Base-by-base conservation (phyloP, 2,329 filamentous ascomycete species). In the Fusarium multiceps region DNA sequence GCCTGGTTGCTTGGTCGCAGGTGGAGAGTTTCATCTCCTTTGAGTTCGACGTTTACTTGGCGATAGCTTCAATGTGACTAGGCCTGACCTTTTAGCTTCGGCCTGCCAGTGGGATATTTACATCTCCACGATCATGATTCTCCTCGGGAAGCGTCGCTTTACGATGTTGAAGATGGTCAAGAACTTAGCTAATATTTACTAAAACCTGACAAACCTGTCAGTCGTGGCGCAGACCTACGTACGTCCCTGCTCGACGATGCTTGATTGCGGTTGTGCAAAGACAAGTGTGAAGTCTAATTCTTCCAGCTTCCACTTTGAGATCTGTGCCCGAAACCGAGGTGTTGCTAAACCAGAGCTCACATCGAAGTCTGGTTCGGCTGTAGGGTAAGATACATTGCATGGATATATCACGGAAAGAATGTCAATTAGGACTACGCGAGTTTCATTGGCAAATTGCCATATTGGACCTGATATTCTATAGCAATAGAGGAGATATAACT, bases 11-110 rank as follows among this genome's bases (percentile, higher is more conserved):
- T 56, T 14, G 28, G 45, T 20, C 20, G 50, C n/a, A 8, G n/a
- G 50, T 63, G 59, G 49, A 45, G 46, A 65, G 49, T 18, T 40
- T 62, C 47, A 62, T 66, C 14, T 56, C 42, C 27, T 47, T 50
- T 64, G n/a, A 64, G 43, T 64, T 58, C 28, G 13, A 28, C 4
- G n/a, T 63, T 16, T 20, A 34, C 59, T 46, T 64, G 25, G 59
- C 51, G 37, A 45, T 27, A 48, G 21, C 42, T 25, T 63, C 34
- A 40, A 63, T 37, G 16, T 43, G 41, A 51, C 28, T 56, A n/a
- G 34, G 34, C 28, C 41, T 12, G n/a, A 40, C 30, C 28, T 32
- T 23, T 14, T 20, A 21, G n/a, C 11, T 25, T 48, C 37, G 59
- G 59, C 60, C 53, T n/a, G 28, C 18, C 40, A 32, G 16, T 21